Base-by-base conservation (phyloP, 2,329 filamentous ascomycete genomes). In the Thielaviopsis cerberus region DNA sequence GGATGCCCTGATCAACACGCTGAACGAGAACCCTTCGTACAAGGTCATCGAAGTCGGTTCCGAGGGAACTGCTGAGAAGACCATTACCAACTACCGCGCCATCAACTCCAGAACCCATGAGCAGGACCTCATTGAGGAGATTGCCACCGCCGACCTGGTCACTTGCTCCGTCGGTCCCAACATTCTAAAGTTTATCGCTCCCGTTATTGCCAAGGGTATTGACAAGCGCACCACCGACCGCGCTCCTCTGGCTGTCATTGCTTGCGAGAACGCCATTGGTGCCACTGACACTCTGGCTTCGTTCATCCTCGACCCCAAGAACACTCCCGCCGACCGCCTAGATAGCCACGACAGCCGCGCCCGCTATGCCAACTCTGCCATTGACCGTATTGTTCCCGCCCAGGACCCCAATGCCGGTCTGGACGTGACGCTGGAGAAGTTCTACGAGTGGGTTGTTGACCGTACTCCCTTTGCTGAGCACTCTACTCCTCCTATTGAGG, bases 401-500 rank as follows among this genome's bases (percentile, higher is more conserved):
- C 92, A 97, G 73, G 83, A 88, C 61, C 73, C 81, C 55, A 74
- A 87, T 65, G 80, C 84, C 24, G 89, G 89, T 58, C 79, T 98
- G 51, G 83, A 96, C 67, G 92, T 98, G 64, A 90, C 85, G 67
- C 89, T 98, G 53, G 92, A 98, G 78, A 92, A 92, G 74, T 98
- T 97, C 78, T 96, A 88, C 74, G 92, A 98, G 76, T 98, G 92
- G 92, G 91, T 92, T 45, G 90, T 98, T 55, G 92, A 98, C 69
- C 75, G 81, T 69, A 85, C 81, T 51, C 91, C 91, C 1, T 96
- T 97, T 71, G 77, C 83, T 63, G 80, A 83, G 62, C 74, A 78
- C 62, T 76, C 77, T 57, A 78, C 80, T 64, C 90, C 89, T 5
- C 72, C 80, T 20, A 91, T 98, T 67, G 72, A 92, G 64, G 91